phyloP scores from a whole-genome alignment of 1,284 basidiomycete species.

The Porogramme epimiltina region DNA sequence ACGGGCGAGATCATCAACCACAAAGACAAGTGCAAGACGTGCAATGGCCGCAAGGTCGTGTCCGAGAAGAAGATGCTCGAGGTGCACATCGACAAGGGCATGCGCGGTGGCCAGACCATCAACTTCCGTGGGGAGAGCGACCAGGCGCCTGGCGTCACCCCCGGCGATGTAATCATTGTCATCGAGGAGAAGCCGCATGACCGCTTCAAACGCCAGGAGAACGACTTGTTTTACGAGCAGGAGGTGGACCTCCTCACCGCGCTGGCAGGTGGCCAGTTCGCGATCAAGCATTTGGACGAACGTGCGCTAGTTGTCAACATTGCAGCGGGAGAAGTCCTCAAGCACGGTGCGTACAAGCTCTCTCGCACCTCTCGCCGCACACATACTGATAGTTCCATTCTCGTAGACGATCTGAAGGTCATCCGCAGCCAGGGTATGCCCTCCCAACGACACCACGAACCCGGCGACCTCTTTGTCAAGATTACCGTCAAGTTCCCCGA shows the following conservation, averaged over 20 bases:
- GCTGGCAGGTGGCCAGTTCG: conserved; percentile 89
- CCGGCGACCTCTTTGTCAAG: conserved; percentile 92
- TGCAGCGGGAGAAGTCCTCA: conserved; percentile 90
- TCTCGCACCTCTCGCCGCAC: not conserved
- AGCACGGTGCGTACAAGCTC: conserved; percentile 71
- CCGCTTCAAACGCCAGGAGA: conserved; percentile 79
- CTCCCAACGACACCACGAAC: conserved; percentile 95
- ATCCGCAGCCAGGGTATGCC: conserved; percentile 98
- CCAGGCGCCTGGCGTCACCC: conserved; percentile 87
- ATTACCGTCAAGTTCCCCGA: conserved; percentile 92
- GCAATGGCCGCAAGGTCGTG: conserved; percentile 95
- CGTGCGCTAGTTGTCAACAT: conserved; percentile 86
- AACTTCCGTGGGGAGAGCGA: conserved; percentile 95
- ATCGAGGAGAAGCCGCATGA: conserved; percentile 94
- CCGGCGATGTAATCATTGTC: conserved; percentile 97
- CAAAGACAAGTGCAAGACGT: conserved; percentile 92
- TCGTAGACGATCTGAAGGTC: conserved; percentile 85
- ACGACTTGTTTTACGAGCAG: conserved; percentile 86
- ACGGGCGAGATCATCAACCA: conserved; percentile 92
- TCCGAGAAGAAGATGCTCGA: conserved; percentile 98
- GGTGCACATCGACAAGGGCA: conserved; percentile 99
- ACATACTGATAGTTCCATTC: conserved; percentile 10
- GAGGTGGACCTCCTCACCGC: conserved; percentile 95
- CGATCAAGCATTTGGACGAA: conserved; percentile 94
- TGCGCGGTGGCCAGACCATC: conserved; percentile 98